Conservation (phyloP, 192 early-diverging fungal species). For the Phlyctochytrium bullatum region DNA sequence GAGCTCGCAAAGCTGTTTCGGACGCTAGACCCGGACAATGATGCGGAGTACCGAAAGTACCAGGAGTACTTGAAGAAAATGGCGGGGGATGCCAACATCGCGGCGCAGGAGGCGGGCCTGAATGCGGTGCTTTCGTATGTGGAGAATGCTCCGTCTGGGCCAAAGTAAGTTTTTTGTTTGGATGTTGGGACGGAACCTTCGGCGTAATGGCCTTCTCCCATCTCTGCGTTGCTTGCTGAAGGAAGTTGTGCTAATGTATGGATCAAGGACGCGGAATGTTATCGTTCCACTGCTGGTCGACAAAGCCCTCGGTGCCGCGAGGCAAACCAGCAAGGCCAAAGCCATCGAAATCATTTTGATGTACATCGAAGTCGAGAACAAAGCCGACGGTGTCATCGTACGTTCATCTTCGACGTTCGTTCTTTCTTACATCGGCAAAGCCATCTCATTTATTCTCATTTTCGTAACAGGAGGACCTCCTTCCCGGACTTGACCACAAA, state of each 20-base stretch:
- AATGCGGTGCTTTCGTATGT: slow-evolving; percentile 73
- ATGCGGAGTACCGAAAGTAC: slow-evolving; percentile 65
- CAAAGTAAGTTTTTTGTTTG: slow-evolving; percentile 42
- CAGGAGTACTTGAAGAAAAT: slow-evolving; percentile 77
- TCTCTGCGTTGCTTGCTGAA: not conserved
- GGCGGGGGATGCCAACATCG: slow-evolving; percentile 81
- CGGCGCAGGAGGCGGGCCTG: slow-evolving; percentile 86
- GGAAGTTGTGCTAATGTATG: too few species aligned
- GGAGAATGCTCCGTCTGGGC: slow-evolving; percentile 74
- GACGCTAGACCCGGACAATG: slow-evolving; percentile 60
- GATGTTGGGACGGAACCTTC: not conserved
- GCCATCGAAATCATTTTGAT: slow-evolving; percentile 78
- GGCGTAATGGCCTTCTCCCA: too few species aligned
- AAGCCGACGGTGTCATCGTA: slow-evolving; percentile 77
- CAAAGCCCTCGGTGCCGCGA: slow-evolving; percentile 81
- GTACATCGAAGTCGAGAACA: slow-evolving; percentile 82
- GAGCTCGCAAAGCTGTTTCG: slow-evolving; percentile 71
- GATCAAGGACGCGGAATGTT: slow-evolving; percentile 59
- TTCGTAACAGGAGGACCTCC: slow-evolving; percentile 61
- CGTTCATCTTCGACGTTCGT: slow-evolving; percentile 17
- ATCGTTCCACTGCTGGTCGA: slow-evolving; percentile 76
- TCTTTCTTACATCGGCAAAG: not conserved
- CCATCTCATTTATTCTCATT: not conserved
- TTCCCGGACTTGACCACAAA: slow-evolving; percentile 78
- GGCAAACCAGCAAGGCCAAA: slow-evolving; percentile 74